Evolutionary conservation across 768 basidiomycete species (phyloP).

Genomic region (Trametes villosa): DNA sequence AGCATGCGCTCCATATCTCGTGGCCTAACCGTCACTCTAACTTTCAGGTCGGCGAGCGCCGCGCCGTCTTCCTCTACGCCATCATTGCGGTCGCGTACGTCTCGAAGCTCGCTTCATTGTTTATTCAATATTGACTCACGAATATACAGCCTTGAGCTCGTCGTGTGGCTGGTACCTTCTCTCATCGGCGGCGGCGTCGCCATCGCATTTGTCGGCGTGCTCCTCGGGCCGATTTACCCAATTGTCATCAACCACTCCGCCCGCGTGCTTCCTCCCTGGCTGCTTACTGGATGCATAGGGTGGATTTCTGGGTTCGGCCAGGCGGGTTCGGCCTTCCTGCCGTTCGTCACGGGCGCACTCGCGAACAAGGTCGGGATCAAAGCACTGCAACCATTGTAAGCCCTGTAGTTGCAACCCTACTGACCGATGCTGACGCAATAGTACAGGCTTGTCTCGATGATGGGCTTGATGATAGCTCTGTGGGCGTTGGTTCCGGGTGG

Average conservation of each 20-base stretch:
- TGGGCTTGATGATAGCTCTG: too few species aligned
- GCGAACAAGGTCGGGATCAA: conserved; percentile 46
- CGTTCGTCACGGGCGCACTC: conserved; percentile 54
- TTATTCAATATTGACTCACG: neutral
- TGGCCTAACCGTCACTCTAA: neutral
- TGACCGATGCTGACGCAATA: neutral
- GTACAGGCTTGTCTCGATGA: neutral
- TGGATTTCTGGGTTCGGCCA: conserved; percentile 58
- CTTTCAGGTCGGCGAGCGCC: conserved; percentile 42
- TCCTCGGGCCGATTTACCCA: conserved; percentile 54
- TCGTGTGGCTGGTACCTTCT: conserved; percentile 60
- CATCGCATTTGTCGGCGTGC: conserved; percentile 57
- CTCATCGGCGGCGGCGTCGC: conserved; percentile 56
- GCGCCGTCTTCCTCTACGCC: conserved; percentile 42
- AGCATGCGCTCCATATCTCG: too few species aligned
- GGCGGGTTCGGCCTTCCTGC: conserved; percentile 53
- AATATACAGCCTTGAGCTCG: conserved; percentile 50
- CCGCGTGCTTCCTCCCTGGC: conserved; percentile 47
- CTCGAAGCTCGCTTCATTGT: neutral
- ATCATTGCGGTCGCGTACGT: conserved; percentile 42
- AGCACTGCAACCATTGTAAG: conserved; percentile 54
- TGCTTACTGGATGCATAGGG: conserved; percentile 47
- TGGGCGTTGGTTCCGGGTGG: too few species aligned
- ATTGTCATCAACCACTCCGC: conserved; percentile 46
- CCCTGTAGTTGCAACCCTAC: neutral